These are phyloP conservation scores for Bidens hawaiensis DNA, from an alignment of 140 eudicot genomes.

Conservation along the genomic window DNA sequence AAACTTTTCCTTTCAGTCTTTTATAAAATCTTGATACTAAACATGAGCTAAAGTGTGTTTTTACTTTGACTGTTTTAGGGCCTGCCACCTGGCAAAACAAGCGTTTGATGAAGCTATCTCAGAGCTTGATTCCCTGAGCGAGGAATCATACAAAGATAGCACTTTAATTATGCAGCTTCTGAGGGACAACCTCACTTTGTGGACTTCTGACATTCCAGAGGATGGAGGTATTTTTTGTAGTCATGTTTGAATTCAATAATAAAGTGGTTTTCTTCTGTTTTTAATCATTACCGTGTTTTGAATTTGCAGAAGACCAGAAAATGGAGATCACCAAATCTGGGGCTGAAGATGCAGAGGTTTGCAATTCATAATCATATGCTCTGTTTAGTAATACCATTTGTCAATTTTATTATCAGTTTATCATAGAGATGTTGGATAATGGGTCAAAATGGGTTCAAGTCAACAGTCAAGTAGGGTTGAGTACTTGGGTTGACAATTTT, in stretches of 20 bases:
- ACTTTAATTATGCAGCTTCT: slow-evolving; percentile 74
- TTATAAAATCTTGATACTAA: background rate
- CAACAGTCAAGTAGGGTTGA: background rate
- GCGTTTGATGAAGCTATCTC: slow-evolving; percentile 81
- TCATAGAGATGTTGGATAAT: background rate
- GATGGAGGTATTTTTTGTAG: slow-evolving; percentile 48
- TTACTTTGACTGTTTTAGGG: slow-evolving; percentile 27
- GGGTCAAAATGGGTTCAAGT: background rate
- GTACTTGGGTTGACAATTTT: background rate
- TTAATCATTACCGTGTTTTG: slow-evolving; percentile 6
- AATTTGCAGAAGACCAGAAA: slow-evolving; percentile 53
- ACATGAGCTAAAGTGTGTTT: background rate
- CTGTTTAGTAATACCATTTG: no score
- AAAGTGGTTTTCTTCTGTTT: background rate
- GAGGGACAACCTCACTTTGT: slow-evolving; percentile 76
- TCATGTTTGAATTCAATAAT: background rate
- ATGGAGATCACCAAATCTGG: slow-evolving; percentile 59
- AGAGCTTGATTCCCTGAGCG: slow-evolving; percentile 67
- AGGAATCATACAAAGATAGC: slow-evolving; percentile 74
- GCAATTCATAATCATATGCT: background rate
- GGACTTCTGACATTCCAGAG: slow-evolving; percentile 73
- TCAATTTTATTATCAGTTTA: no score
- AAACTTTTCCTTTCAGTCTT: background rate
- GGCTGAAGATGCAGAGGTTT: slow-evolving; percentile 49
- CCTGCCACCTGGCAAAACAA: slow-evolving; percentile 67